These are phyloP conservation scores for Rhizopogon sp. DNA, from an alignment of 768 basidiomycete species.

Conservation along the genomic window DNA sequence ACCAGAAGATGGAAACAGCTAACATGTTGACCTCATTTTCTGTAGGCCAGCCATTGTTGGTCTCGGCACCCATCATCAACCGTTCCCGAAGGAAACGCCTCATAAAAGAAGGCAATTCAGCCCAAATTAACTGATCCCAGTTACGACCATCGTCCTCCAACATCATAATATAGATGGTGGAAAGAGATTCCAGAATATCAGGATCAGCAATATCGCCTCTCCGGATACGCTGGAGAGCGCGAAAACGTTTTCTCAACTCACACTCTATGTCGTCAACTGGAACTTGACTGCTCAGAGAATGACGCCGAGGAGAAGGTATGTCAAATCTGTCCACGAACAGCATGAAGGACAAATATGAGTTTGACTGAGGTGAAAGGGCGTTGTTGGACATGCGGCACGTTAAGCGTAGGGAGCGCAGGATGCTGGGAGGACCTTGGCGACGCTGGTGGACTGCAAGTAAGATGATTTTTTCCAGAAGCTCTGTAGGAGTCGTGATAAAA, in stretches of 20 bases:
- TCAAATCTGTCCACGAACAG: constrained; percentile 50
- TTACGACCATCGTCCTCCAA: constrained; percentile 52
- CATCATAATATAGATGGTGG: constrained; percentile 53
- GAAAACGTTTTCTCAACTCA: constrained; percentile 43
- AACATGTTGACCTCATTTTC: constrained; percentile 41
- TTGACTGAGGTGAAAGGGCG: constrained; percentile 16
- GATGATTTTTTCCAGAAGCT: constrained; percentile 31
- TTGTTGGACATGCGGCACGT: constrained; percentile 29
- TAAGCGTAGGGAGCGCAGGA: constrained; percentile 26
- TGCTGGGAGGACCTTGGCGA: constrained; percentile 28
- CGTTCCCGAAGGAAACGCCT: constrained; percentile 33
- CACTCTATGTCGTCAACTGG: constrained; percentile 29
- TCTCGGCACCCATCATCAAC: constrained; percentile 32
- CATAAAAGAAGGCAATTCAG: constrained; percentile 37
- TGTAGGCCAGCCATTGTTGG: constrained; percentile 45
- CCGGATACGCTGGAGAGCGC: constrained; percentile 41
- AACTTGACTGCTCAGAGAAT: constrained; percentile 25
- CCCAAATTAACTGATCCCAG: constrained; percentile 39
- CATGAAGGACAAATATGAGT: constrained; percentile 30
- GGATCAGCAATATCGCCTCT: constrained; percentile 30
- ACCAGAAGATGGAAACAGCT: constrained; percentile 45
- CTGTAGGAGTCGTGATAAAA: constrained; percentile 26
- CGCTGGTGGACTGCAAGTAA: constrained; percentile 25
- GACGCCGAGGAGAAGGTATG: constrained; percentile 32
- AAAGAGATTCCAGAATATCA: constrained; percentile 39